These are phyloP conservation scores for Phytopythium cucurbitacearum DNA, from an alignment of 352 stramenopile species.

Conservation along the genomic window DNA sequence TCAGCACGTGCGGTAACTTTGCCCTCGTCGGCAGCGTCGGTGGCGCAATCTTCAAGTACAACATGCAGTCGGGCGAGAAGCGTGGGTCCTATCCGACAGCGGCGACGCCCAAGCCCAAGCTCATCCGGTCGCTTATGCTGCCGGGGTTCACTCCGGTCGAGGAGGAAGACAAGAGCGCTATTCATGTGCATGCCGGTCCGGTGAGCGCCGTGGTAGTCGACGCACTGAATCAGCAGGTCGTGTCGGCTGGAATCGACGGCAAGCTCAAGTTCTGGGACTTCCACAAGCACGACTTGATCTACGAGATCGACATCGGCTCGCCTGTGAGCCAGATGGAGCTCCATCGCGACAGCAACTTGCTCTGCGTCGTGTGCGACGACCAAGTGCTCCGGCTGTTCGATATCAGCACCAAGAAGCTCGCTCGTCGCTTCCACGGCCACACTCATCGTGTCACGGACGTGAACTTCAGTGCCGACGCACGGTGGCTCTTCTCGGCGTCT, in stretches of 20 bases:
- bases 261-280: constrained; percentile 92
- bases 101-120: constrained; percentile 54
- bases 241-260: constrained; percentile 85
- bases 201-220: constrained; percentile 89
- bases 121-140: constrained; percentile 64
- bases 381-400: constrained; percentile 86
- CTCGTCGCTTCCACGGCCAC: constrained; percentile 85
- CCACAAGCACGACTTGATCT: constrained; percentile 55
- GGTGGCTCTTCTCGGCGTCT: constrained; percentile 85
- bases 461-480: constrained; percentile 85
- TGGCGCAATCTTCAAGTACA: constrained; percentile 94
- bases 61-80: constrained; percentile 92
- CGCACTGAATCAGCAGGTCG: constrained; percentile 71
- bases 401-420: constrained; percentile 79
- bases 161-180: constrained; percentile 25
- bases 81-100: constrained; percentile 89
- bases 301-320: constrained; percentile 68
- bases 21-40: constrained; percentile 90
- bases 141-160: constrained; percentile 31
- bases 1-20: constrained; percentile 93
- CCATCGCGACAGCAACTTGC: constrained; percentile 84
- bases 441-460: constrained; percentile 85
- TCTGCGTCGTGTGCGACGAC: constrained; percentile 88
- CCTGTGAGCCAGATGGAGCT: constrained; percentile 79
- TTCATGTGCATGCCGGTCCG: constrained; percentile 60